Conservation (phyloP, 305 asterid species). For the Fraxinus xanthoxyloides region DNA sequence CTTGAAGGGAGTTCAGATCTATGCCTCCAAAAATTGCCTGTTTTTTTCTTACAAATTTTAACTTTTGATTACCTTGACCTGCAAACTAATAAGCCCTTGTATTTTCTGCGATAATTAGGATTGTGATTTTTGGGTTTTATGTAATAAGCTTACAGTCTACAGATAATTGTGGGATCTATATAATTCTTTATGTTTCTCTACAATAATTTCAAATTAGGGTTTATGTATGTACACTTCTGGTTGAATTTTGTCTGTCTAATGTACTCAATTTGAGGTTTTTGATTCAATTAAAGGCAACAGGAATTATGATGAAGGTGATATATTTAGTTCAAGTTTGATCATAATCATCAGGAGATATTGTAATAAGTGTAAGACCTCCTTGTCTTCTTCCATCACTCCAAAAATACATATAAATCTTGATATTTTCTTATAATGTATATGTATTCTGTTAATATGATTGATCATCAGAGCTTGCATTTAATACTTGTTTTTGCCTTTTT, state of each 20-base stretch:
- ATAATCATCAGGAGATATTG: neutral
- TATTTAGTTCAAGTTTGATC: neutral
- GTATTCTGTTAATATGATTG: neutral
- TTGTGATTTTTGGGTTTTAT: neutral
- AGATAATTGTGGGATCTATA: neutral
- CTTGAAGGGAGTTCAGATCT: conserved; percentile 3
- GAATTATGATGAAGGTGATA: neutral
- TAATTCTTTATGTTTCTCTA: neutral
- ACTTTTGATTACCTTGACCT: neutral
- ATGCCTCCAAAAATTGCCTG: neutral
- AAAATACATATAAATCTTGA: neutral
- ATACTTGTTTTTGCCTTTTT: neutral
- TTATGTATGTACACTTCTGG: neutral
- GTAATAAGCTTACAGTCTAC: neutral
- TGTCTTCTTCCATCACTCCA: neutral
- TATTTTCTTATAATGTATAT: neutral
- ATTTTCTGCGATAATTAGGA: neutral
- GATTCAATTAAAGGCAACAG: neutral
- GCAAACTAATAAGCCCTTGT: neutral
- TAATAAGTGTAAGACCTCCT: neutral
- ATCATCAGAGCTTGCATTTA: neutral
- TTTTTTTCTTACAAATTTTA: conserved; percentile 14
- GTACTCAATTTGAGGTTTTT: neutral
- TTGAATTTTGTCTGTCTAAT: neutral
- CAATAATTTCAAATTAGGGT: neutral